Evolutionary conservation across 2,329 filamentous ascomycete species (phyloP), one percentile per base, ranked within the genome.

Genomic region (Triangularia verruculosa): DNA sequence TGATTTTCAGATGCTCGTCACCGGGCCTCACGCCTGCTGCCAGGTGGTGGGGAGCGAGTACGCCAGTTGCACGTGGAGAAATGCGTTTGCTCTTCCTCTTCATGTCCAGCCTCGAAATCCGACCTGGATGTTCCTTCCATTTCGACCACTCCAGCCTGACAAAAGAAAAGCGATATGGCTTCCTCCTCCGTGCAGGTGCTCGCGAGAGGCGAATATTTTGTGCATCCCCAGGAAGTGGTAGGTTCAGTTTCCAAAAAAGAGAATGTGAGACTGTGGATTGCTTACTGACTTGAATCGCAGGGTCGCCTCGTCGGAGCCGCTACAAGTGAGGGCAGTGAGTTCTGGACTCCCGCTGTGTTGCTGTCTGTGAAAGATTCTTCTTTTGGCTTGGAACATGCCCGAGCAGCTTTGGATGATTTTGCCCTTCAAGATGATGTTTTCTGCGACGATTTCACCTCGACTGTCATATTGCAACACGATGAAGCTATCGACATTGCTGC

Each of bases 401-500:
- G 24, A 54, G 27, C 20, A 20, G 52, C 22, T 25, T 20, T 54
- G 22, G 52, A 24, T 54, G 52, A 54, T 54, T 54, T 54, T 25
- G 52, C 13, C 3, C 52, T 9, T 20, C 52, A 20, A 20, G 52
- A 54, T 54, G 22, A 24, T 54, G 52, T 54, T 54, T 54, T 54
- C 52, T 54, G 52, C 52, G 52, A 54, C 22, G 52, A 54, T 25
- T 54, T 54, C 52, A 54, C 15, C 52, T 54, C 52, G 12, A 20
- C 52, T 6, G 17, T 54, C 52, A 54, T 54, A 17, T 54, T 54
- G 22, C 52, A 54, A 24, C 24, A 5, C 20, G 7, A 25, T 13
- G 9, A 54, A 20, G 52, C 7, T 25, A 25, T 54, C 11, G 12
- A 54, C 52, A 54, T 25, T 54, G 22, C 52, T 54, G 22, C 52